These are phyloP conservation scores for Solanum clarkiae DNA, from an alignment of 257 asterid genomes.

Conservation along the genomic window DNA sequence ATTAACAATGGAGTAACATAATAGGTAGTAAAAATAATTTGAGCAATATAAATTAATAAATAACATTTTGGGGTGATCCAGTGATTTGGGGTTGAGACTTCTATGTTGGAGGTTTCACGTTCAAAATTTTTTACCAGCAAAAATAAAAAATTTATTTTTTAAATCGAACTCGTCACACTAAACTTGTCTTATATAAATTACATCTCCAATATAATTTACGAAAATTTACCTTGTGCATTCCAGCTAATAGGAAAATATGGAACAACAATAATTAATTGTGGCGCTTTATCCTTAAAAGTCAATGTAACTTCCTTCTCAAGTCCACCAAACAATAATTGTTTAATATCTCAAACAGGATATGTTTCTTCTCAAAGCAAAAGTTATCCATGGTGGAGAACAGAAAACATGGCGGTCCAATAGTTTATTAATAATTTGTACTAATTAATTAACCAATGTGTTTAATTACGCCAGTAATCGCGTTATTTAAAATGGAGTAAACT, in stretches of 20 bases:
- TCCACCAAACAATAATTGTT: not conserved
- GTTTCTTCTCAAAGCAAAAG: not conserved
- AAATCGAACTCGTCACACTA: no score
- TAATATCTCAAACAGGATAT: not conserved
- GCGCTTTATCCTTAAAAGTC: not conserved
- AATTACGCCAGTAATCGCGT: not conserved
- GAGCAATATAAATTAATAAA: no score
- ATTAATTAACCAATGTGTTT: not conserved
- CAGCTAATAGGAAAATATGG: not conserved
- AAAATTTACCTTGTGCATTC: no score
- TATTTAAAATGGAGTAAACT: not conserved
- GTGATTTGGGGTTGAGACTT: no score
- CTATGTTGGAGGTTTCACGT: no score
- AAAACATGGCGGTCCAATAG: not conserved
- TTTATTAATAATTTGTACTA: not conserved
- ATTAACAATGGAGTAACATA: no score
- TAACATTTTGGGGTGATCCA: no score
- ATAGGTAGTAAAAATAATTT: no score
- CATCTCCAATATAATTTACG: no score
- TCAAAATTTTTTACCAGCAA: no score
- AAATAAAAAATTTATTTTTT: no score
- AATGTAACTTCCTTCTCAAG: not conserved
- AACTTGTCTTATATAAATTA: no score
- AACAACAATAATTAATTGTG: not conserved
- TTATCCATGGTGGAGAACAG: not conserved